Base-by-base conservation (phyloP, 2,329 filamentous ascomycete genomes). In the Penicillium hesseltinei region DNA sequence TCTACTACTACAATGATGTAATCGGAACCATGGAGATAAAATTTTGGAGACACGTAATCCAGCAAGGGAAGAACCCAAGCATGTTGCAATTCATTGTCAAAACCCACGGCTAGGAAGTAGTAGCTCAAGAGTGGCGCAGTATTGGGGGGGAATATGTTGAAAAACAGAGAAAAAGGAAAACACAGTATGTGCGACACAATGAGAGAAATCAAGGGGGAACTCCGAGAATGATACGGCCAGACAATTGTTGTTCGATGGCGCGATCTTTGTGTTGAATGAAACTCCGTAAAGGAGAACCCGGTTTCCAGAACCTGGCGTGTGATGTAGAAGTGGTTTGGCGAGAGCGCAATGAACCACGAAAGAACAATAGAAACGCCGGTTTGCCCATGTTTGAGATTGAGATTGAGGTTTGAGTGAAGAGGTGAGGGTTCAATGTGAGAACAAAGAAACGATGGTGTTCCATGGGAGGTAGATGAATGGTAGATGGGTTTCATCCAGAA, bases 331-430 rank as follows among this genome's bases (percentile, higher is more conserved):
- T 53, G 53, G 52, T 40, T 50, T 54, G 45, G 44, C 38, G 21
- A 19, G n/a, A 36, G 45, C 44, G 10, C 44, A 54, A 44, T 36
- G 11, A n/a, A 50, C 52, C 45, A 54, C 27, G 23, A 5, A 25
- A 52, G 31, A 52, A 38, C 40, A 42, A 15, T 11, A 23, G 4
- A 51, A 59, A 63, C 59, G 61, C 61, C 59, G 51, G 55, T 19
- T 45, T 49, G 35, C 42, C 40, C 56, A 62, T 54, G 57, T 38
- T 56, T 58, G 35, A 36, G 4, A n/a, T 36, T 36, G 17, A 36
- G 13, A 6, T 6, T 27, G 25, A 27, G 27, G 10, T 31, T 17
- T 17, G 55, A 56, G 59, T 29, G 29, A 58, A 43, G 56, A 51
- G 27, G 43, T 53, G 40, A 35, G 9, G 36, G 9, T 19, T 52